phyloP scores from a whole-genome alignment of 805 yeast species.

The Schwanniomyces polymorphus region DNA sequence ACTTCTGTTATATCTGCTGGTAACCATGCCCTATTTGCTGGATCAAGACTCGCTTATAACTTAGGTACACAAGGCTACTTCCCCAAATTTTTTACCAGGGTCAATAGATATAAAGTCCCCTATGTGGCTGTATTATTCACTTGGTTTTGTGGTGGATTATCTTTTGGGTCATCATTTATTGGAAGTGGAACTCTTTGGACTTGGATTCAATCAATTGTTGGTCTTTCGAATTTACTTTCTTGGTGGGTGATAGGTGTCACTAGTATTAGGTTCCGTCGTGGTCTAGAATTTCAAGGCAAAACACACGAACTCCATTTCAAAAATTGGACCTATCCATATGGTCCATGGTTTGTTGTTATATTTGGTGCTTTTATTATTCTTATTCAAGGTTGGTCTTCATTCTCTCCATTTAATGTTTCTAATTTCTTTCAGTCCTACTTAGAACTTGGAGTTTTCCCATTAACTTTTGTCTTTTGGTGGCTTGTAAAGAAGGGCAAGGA shows the following conservation, averaged over 20 bases:
- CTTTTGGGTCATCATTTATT: conserved; percentile 59
- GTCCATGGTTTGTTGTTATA: conserved; percentile 47
- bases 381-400: conserved; percentile 56
- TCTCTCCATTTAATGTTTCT: conserved; percentile 44
- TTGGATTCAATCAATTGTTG: conserved; percentile 54
- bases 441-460: conserved; percentile 49
- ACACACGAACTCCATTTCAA: conserved; percentile 39
- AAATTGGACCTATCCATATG: conserved; percentile 55
- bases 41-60: conserved; percentile 48
- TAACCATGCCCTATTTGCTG: conserved; percentile 54
- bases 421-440: conserved; percentile 47
- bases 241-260: conserved; percentile 52
- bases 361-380: conserved; percentile 44
- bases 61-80: conserved; percentile 51
- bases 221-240: conserved; percentile 52
- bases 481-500: conserved; percentile 41
- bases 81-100: conserved; percentile 42
- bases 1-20: conserved; percentile 57
- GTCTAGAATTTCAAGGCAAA: conserved; percentile 43
- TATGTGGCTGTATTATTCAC: conserved; percentile 51
- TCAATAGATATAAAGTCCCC: conserved; percentile 46
- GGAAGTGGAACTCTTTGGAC: conserved; percentile 55
- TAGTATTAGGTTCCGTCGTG: conserved; percentile 50
- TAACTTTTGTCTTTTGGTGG: conserved; percentile 48
- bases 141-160: conserved; percentile 55